Conservation (phyloP, 108 stramenopile species). For the Conticribra guillardii region DNA sequence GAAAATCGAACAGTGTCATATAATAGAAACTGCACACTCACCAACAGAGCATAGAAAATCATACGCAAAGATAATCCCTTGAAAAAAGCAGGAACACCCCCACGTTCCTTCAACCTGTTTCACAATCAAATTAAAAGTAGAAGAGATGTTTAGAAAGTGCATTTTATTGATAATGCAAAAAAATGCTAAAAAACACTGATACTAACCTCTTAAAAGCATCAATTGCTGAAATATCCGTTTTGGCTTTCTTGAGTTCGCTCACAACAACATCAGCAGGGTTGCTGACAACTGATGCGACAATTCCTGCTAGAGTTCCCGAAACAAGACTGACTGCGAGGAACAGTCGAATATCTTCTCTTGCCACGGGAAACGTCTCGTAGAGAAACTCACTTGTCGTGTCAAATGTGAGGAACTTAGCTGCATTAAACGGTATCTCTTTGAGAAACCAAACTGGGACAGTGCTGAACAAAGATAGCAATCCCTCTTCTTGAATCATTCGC, state of each 20-base stretch:
- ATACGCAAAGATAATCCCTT: slow-evolving; percentile 64
- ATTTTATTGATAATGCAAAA: no score
- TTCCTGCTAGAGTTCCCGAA: slow-evolving; percentile 70
- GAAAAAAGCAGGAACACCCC: slow-evolving; percentile 52
- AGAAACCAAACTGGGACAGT: slow-evolving; percentile 55
- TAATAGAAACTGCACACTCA: slow-evolving; percentile 73
- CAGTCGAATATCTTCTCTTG: slow-evolving; percentile 73
- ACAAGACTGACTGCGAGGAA: slow-evolving; percentile 68
- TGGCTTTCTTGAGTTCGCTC: slow-evolving; percentile 74
- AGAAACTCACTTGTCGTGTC: slow-evolving; percentile 57
- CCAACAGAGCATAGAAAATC: slow-evolving; percentile 72
- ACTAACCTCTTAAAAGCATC: slow-evolving; percentile 54
- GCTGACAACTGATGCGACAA: slow-evolving; percentile 65
- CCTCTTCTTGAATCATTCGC: slow-evolving; percentile 68
- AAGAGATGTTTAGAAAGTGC: no score
- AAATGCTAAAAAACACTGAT: no score
- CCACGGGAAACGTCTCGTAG: slow-evolving; percentile 62
- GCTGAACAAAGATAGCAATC: slow-evolving; percentile 61
- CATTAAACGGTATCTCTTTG: slow-evolving; percentile 45
- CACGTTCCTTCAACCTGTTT: no score
- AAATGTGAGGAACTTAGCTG: slow-evolving; percentile 70
- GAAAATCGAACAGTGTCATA: slow-evolving; percentile 70
- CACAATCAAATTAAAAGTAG: no score
- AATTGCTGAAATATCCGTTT: slow-evolving; percentile 57
- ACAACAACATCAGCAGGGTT: slow-evolving; percentile 79